Base-by-base conservation (phyloP, 2,329 filamentous ascomycete genomes). In the Lasiodiplodia gonubiensis region DNA sequence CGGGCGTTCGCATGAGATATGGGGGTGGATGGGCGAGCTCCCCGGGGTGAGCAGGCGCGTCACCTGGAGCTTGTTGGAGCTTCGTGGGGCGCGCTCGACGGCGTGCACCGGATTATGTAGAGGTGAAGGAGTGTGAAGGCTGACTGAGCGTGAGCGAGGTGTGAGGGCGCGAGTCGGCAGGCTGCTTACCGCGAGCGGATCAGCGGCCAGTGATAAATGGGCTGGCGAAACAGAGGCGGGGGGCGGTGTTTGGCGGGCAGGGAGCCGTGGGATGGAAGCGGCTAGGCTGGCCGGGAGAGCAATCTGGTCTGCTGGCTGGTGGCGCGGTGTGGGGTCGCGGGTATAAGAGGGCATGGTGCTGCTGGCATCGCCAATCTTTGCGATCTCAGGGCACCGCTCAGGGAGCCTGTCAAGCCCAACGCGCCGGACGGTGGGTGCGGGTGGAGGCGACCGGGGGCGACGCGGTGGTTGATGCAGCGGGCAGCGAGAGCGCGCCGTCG, bases 161-260 rank as follows among this genome's bases (percentile, higher is more conserved):
- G 39, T 33, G 65, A 61, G 57, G 65, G 54, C 37, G 51, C 52
- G 60, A 64, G 66, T 57, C 49, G 60, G 51, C 39, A 33, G 66
- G 51, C 66, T 63, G 66, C 66, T 67, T 67, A 67, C 55, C 23
- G 49, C 46, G 59, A 57, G 49, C 57, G 59, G 66, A 63, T 53
- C 59, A 63, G 60, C 57, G 39, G 66, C 57, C 66, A 64, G 66
- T 67, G 66, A 67, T 67, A 67, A 67, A 67, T 67, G 51, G 66
- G 39, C 49, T 23, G 25, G 39, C 39, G 57, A 61, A 61, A 61
- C 57, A 42, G 42, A 35, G 53, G 53, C 54, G 64, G 64, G 64
- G 53, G 53, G 53, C 23, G 42, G 25, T 60, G 64, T 48, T 46
- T 57, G 30, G 65, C 65, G 65, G 30, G 48, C 65, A 67, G 55